phyloP scores from a whole-genome alignment of 805 yeast genomes.

The Saturnispora mendoncae region DNA sequence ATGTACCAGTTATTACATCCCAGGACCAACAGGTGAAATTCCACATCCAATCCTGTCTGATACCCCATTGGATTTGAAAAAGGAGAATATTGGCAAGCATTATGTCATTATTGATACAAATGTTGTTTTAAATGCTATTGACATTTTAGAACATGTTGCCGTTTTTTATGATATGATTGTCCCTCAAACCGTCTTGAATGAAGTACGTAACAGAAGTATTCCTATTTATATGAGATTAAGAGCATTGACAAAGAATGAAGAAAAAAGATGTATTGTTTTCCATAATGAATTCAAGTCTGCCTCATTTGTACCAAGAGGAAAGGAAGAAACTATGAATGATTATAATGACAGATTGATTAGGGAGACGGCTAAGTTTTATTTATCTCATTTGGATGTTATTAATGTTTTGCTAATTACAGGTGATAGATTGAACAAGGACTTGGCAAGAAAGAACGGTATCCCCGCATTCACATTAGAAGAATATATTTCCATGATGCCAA shows the following conservation, averaged over 20 bases:
- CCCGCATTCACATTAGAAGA: constrained; percentile 49
- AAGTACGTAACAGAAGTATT: constrained; percentile 76
- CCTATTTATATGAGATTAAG: constrained; percentile 84
- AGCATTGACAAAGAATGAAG: constrained; percentile 62
- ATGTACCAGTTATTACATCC: constrained; percentile 48
- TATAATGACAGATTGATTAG: constrained; percentile 88
- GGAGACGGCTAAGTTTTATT: constrained; percentile 62
- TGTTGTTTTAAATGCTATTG: constrained; percentile 80
- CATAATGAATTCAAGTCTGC: constrained; percentile 83
- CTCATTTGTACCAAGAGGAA: constrained; percentile 55
- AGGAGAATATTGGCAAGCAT: constrained; percentile 50
- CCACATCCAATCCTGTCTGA: constrained; percentile 59
- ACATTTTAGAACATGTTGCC: constrained; percentile 66
- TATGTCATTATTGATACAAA: constrained; percentile 84
- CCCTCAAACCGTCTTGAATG: constrained; percentile 94
- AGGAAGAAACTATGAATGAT: constrained; percentile 73
- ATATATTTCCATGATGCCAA: constrained; percentile 64
- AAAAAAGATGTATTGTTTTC: constrained; percentile 79
- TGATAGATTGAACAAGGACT: constrained; percentile 56
- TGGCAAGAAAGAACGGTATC: constrained; percentile 48
- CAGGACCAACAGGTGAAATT: constrained; percentile 61
- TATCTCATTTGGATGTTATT: constrained; percentile 49
- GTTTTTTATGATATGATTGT: constrained; percentile 83
- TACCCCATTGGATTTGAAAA: constrained; percentile 41
- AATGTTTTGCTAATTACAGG: constrained; percentile 60